phyloP scores from a whole-genome alignment of 2,329 filamentous ascomycete genomes.

The Apiospora rasikravindrae region DNA sequence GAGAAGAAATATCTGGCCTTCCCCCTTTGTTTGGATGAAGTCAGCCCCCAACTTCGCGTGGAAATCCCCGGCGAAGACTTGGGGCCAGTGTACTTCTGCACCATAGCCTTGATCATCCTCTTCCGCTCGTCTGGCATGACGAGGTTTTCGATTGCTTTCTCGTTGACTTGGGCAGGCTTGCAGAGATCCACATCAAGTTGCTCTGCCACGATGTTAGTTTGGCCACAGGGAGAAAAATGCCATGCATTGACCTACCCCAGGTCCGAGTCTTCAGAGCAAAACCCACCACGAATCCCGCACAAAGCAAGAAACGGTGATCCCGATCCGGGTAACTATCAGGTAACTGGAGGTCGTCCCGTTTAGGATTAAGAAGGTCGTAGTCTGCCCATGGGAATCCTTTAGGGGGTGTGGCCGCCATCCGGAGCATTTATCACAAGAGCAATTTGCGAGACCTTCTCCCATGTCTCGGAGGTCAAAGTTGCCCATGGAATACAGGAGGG shows the following conservation, averaged over 20 bases:
- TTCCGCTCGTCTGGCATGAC: conserved; percentile 56
- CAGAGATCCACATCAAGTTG: background rate
- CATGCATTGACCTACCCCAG: background rate
- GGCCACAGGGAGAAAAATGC: background rate
- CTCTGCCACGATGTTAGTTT: background rate
- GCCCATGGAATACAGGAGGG: background rate
- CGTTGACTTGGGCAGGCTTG: conserved; percentile 36
- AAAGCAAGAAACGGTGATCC: background rate
- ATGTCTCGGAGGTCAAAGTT: background rate
- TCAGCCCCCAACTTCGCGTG: conserved; percentile 23
- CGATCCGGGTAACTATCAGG: background rate
- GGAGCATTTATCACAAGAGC: background rate
- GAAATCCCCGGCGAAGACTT: conserved; percentile 12
- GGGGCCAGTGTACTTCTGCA: background rate
- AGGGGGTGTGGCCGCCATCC: background rate
- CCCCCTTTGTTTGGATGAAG: background rate
- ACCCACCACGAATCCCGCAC: background rate
- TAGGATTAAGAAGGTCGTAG: background rate
- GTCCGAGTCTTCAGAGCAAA: background rate
- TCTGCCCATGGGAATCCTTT: background rate
- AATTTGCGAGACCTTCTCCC: background rate
- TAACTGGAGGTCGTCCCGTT: background rate
- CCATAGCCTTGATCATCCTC: conserved; percentile 55
- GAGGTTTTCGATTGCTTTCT: conserved; percentile 53
- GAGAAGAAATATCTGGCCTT: conserved; percentile 43